Conservation (phyloP, 192 early-diverging fungal genomes). For the Coemansia sp. region DNA sequence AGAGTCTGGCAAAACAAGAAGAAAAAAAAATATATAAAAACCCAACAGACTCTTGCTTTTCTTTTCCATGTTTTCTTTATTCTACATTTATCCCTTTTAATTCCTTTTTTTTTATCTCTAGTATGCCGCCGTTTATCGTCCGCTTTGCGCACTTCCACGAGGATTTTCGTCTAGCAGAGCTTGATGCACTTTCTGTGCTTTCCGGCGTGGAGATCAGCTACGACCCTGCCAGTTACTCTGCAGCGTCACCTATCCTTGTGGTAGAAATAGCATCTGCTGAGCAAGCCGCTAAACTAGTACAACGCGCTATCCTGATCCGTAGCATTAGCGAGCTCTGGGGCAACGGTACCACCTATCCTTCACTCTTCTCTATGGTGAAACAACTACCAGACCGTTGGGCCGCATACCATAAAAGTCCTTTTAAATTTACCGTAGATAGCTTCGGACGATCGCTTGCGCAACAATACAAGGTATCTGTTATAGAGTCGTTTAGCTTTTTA, state of each 20-base stretch:
- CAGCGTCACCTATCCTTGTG: constrained; percentile 78
- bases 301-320: constrained; percentile 78
- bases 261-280: constrained; percentile 69
- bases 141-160: constrained; percentile 74
- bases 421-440: constrained; percentile 74
- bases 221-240: constrained; percentile 60
- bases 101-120: background rate
- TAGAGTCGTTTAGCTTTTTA: constrained; percentile 85
- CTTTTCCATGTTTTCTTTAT: no score
- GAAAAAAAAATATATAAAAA: background rate
- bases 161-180: constrained; percentile 79
- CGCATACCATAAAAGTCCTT: constrained; percentile 59
- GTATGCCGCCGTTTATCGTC: constrained; percentile 56
- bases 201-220: constrained; percentile 70
- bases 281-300: constrained; percentile 71
- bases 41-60: background rate
- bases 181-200: constrained; percentile 77
- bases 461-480: constrained; percentile 74
- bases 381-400: constrained; percentile 60
- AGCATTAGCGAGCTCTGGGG: constrained; percentile 80
- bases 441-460: constrained; percentile 74
- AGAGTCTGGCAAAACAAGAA: constrained; percentile 2
- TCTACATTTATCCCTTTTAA: no score
- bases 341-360: constrained; percentile 59
- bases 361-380: constrained; percentile 62